Evolutionary conservation across 345 rosid genomes (phyloP).

Genomic region (Clarkia xantiana): DNA sequence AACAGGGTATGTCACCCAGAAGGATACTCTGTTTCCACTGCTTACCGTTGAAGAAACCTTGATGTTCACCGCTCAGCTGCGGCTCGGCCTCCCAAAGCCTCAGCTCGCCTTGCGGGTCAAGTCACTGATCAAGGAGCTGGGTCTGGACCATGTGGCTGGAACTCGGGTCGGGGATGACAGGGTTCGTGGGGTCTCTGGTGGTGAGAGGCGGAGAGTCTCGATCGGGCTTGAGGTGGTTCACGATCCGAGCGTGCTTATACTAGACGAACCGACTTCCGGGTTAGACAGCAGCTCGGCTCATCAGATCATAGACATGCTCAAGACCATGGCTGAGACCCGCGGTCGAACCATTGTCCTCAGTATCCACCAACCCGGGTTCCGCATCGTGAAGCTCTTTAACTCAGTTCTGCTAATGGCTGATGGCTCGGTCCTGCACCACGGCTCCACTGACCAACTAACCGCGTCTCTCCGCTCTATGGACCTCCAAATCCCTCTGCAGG

Average conservation of each 20-base stretch:
- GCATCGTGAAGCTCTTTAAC: constrained; percentile 69
- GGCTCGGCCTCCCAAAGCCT: constrained; percentile 44
- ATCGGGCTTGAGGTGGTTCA: constrained; percentile 90
- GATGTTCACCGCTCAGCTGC: constrained; percentile 72
- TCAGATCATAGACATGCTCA: constrained; percentile 77
- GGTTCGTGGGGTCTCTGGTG: constrained; percentile 88
- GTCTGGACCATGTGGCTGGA: constrained; percentile 52
- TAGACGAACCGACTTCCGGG: constrained; percentile 97
- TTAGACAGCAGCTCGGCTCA: constrained; percentile 81
- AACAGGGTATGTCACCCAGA: constrained; percentile 81
- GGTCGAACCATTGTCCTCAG: constrained; percentile 63
- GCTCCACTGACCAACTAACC: constrained; percentile 61
- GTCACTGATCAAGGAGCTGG: constrained; percentile 64
- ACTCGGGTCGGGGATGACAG: constrained; percentile 72
- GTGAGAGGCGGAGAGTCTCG: constrained; percentile 88
- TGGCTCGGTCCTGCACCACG: constrained; percentile 71
- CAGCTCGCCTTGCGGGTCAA: constrained; percentile 44
- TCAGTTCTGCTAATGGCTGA: constrained; percentile 64
- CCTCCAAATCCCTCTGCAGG: constrained; percentile 52
- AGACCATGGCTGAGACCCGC: constrained; percentile 70
- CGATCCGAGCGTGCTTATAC: constrained; percentile 76
- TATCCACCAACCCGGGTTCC: constrained; percentile 91
- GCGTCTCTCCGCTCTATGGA: constrained; percentile 30
- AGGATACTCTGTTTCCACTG: constrained; percentile 75
- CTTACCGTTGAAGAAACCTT: constrained; percentile 93